Base-by-base conservation (phyloP, 2,329 filamentous ascomycete genomes). In the Chaetomiaceae sp. region DNA sequence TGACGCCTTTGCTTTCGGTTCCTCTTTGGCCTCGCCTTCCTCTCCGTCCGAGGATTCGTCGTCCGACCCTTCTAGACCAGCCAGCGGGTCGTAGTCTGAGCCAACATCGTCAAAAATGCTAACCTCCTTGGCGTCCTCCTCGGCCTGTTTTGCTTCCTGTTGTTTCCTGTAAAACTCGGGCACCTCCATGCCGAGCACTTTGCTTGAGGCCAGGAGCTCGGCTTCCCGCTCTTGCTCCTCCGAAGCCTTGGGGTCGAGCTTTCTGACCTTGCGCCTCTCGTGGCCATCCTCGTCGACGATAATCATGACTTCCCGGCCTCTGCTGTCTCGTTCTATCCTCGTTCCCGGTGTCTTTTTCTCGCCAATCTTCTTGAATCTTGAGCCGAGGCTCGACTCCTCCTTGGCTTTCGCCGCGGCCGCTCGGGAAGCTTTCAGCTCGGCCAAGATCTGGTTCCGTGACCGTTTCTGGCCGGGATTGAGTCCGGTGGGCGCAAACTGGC, bases 71-170 rank as follows among this genome's bases (percentile, higher is more conserved):
- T 70, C 62, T 67, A 86, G 68, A 5, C 74, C 83, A 3, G 81
- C 83, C 37, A 87, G 66, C 1, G 83, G 83, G 62, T 87, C 76
- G 62, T 87, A 87, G 60, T 86, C 83, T 50, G 82, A 81, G 3
- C 78, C 83, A 0, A 73, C 81, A 47, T 78, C 81, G 34, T 81
- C 82, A 56, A 87, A 87, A 7, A 87, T 87, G 58, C 85, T 73
- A 20, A 81, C 65, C 46, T 86, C 75, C 50, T 79, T 73, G 33
- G 80, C 72, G 17, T 80, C 74, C 56, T 74, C 68, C 53, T 78
- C 70, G 9, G 75, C 66, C 13, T 54, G 41, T 16, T 49, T 31
- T n/a, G 44, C 55, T 30, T 55, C 53, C 37, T 75, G 73, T 47
- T 69, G 70, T 54, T 75, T 76, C 44, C 65, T 68, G 60, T 79